Evolutionary conservation across 768 basidiomycete species (phyloP), one percentile per base, ranked within the genome.

Genomic region (Hygrocybe coccinea): DNA sequence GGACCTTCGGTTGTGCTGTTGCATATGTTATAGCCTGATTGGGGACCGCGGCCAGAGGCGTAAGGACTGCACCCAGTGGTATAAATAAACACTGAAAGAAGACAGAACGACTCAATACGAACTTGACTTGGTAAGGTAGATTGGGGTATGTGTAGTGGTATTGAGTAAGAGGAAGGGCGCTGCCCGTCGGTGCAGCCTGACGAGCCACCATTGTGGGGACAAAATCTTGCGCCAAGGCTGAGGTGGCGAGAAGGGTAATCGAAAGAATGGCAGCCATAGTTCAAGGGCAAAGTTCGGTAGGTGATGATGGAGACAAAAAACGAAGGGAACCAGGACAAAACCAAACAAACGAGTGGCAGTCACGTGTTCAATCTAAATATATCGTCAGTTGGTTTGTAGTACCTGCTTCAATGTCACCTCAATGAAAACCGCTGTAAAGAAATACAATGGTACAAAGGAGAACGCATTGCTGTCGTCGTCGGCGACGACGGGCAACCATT

Each of bases 1-100:
- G 76, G 80, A 56, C 73, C 76, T 65, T 81, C 72, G 4, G 84
- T 85, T 25, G 79, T 80, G 1, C 78, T 73, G 67, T 84, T 82
- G 69, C 83, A 85, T 4, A 70, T 61, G 65, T 83, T 83, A 73
- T 82, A 82, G 14, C 85, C 85, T n/a, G 56, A 58, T 59, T 85
- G 84, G 11, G 71, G 64, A 5, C 85, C 86, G 57, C 85, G 82
- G 83, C 81, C 83, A 50, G 50, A 74, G 29, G 19, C n/a, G 34
- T 3, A 56, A 34, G 39, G 15, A 50, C 50, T 2, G 4, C 48
- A 19, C 11, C 5, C 14, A n/a, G 24, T 17, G 22, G 11, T 2
- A 5, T 46, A 7, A 33, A 19, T 25, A 43, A 10, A 29, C 29
- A 35, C 4, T 19, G 44, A 45, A 34, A 44, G 44, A 34, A 46